Conservation (phyloP, 2,329 filamentous ascomycete genomes). For the Talaromyces sp. region DNA sequence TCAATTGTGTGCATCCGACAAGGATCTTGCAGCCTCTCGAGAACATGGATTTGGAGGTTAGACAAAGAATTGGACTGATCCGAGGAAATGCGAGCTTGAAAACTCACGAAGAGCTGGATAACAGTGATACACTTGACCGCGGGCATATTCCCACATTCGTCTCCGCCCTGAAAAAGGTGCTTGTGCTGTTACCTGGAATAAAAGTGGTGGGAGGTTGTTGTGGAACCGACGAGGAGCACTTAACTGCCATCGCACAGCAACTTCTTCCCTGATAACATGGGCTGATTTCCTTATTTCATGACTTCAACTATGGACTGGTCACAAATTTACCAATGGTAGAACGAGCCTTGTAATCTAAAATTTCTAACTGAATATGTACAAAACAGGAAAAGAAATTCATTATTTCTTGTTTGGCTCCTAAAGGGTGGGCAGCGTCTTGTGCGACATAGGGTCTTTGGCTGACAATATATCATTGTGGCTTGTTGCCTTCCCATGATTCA, state of each 20-base stretch:
- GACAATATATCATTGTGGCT: too few species aligned
- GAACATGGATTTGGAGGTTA: not conserved
- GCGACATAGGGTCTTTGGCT: too few species aligned
- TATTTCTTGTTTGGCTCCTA: too few species aligned
- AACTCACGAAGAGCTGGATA: slow-evolving; percentile 7
- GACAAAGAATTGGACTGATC: not conserved
- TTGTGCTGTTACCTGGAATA: slow-evolving; percentile 1
- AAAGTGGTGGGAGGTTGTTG: slow-evolving; percentile 11
- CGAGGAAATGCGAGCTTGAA: slow-evolving; percentile 6
- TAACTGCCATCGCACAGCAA: slow-evolving; percentile 4
- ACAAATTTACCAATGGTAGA: too few species aligned
- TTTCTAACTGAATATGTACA: too few species aligned
- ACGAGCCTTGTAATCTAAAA: too few species aligned
- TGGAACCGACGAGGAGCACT: slow-evolving; percentile 13
- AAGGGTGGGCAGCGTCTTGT: too few species aligned
- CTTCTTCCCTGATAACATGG: not conserved
- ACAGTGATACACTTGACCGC: slow-evolving; percentile 5
- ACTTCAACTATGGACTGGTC: not conserved
- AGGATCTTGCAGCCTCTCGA: not conserved
- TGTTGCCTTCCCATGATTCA: too few species aligned
- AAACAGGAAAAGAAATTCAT: too few species aligned
- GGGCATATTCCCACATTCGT: slow-evolving; percentile 2
- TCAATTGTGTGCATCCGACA: slow-evolving; percentile 5
- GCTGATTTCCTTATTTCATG: not conserved
- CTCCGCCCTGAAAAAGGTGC: not conserved